A percentile compares a stretch with the other conserved stretches of the same genome.
phyloP scores from a whole-genome alignment of 371 early-diverging fungal species.

The Mortierella sp. region DNA sequence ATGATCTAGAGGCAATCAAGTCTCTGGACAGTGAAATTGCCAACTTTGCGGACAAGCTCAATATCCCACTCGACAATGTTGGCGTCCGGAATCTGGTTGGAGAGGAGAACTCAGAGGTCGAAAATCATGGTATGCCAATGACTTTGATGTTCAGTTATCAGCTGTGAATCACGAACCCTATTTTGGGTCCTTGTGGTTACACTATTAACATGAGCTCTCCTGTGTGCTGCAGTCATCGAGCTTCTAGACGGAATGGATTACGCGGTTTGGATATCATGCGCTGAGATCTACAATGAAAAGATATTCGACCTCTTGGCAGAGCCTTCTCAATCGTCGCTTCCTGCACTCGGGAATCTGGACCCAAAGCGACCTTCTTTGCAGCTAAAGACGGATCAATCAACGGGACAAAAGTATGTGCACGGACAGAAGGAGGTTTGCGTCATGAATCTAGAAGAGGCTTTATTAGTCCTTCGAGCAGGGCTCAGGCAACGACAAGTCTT shows the following conservation, averaged over 20 bases:
- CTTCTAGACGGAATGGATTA: conserved; percentile 69
- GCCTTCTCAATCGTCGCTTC: conserved; percentile 28
- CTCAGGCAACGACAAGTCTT: conserved; percentile 71
- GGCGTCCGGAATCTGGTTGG: not conserved
- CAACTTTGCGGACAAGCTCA: conserved; percentile 6
- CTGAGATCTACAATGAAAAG: conserved; percentile 88
- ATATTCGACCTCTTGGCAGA: conserved; percentile 81
- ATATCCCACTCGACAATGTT: not conserved
- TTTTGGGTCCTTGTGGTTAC: no score
- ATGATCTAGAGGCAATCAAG: conserved; percentile 2
- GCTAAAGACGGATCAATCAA: conserved; percentile 66
- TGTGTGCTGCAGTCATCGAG: conserved; percentile 35
- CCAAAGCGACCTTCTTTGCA: conserved; percentile 60
- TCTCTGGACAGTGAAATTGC: conserved; percentile 4
- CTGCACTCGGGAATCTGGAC: not conserved
- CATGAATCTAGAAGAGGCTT: conserved; percentile 67
- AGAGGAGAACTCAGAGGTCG: not conserved
- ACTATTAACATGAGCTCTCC: not conserved
- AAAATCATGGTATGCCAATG: conserved; percentile 3
- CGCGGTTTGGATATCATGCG: conserved; percentile 78
- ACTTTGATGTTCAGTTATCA: no score
- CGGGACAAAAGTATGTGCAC: conserved; percentile 66
- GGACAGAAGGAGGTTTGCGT: conserved; percentile 72
- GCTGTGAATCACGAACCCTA: no score
- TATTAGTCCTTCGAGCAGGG: conserved; percentile 67